These are phyloP conservation scores for Emmonsiellopsis sp. DNA, from an alignment of 2,329 filamentous ascomycete species.

Conservation along the genomic window DNA sequence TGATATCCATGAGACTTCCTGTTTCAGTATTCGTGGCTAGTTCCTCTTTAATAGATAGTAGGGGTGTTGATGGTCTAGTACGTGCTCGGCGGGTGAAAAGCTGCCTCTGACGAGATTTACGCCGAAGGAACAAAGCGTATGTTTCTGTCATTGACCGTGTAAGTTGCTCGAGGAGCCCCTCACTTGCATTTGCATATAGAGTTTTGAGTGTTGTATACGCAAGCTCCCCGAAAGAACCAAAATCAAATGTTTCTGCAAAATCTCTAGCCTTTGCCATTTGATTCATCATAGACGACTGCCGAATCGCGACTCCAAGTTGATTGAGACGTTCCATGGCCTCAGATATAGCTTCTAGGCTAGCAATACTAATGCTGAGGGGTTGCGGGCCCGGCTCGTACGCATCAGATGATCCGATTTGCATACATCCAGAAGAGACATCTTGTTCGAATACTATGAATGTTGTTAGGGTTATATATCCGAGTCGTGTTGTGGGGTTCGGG, in stretches of 20 bases:
- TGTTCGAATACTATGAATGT: not conserved
- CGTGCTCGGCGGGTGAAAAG: not conserved
- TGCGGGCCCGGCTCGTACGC: not conserved
- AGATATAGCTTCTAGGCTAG: not conserved
- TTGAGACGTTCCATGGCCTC: not conserved
- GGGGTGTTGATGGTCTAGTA: not conserved
- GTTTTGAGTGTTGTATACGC: not conserved
- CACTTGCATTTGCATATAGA: not conserved
- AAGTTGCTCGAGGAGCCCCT: not conserved
- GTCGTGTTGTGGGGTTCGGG: not conserved
- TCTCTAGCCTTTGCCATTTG: not conserved
- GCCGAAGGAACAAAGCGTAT: not conserved
- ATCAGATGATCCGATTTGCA: not conserved
- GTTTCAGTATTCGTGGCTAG: not conserved
- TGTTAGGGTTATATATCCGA: not conserved
- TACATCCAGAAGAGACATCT: not conserved
- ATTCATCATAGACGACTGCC: not conserved
- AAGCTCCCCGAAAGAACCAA: not conserved
- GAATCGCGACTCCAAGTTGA: not conserved
- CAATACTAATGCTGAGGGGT: not conserved
- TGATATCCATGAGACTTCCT: not conserved
- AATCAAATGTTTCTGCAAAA: not conserved
- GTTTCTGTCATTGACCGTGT: not conserved
- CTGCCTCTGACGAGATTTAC: not conserved
- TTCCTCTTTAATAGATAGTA: not conserved